Evolutionary conservation across 78 protist genomes (phyloP).

Genomic region (Polysphondylium violaceum): DNA sequence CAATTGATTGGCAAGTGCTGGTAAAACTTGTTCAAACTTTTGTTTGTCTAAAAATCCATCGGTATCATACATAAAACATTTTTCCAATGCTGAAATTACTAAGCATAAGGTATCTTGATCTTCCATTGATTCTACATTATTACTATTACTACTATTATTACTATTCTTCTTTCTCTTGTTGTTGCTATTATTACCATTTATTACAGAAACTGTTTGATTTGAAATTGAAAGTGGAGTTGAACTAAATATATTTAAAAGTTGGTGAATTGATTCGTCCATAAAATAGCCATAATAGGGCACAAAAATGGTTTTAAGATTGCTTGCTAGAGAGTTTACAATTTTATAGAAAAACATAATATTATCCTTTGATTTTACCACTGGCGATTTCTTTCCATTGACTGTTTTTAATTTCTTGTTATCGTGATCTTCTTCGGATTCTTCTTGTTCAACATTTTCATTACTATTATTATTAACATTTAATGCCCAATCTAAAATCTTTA

Average conservation of each 20-base stretch:
- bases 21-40: slow-evolving; percentile 55
- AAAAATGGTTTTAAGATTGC: slow-evolving; percentile 53
- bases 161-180: slow-evolving; percentile 36
- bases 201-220: neutral
- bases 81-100: slow-evolving; percentile 54
- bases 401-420: slow-evolving; percentile 13
- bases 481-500: slow-evolving; percentile 74
- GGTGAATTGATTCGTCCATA: slow-evolving; percentile 47
- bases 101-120: slow-evolving; percentile 21
- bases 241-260: slow-evolving; percentile 5
- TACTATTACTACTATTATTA: neutral
- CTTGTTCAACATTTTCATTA: neutral
- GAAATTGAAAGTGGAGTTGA: slow-evolving; percentile 24
- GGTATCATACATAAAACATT: slow-evolving; percentile 53
- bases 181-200: neutral
- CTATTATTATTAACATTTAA: neutral
- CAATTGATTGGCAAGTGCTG: slow-evolving; percentile 78
- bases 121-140: neutral
- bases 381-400: neutral
- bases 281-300: slow-evolving; percentile 58
- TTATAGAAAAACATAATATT: slow-evolving; percentile 56
- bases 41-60: slow-evolving; percentile 65
- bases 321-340: slow-evolving; percentile 30
- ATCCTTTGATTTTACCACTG: neutral
- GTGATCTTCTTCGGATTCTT: neutral